Percentiles rank a stretch among this genome's conserved stretches.
Evolutionary conservation across 805 yeast species (phyloP).

Genomic region (Lachancea kluyveri): DNA sequence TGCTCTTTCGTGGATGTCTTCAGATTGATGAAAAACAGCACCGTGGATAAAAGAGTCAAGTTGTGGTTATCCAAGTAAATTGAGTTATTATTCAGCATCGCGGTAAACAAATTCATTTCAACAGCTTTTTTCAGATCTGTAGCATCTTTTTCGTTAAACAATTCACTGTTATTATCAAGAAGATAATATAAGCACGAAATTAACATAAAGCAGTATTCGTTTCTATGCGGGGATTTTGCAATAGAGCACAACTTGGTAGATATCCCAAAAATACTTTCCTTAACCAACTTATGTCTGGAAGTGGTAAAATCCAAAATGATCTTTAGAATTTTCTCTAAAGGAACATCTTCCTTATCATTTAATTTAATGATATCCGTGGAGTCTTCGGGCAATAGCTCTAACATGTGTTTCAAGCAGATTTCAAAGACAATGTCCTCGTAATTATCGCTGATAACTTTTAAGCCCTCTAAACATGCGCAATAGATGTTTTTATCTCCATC

Average conservation of each 20-base stretch:
- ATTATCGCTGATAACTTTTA: conserved; percentile 36
- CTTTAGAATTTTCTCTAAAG: conserved; percentile 32
- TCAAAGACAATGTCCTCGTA: conserved; percentile 40
- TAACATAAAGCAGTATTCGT: conserved; percentile 24
- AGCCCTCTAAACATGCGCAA: conserved; percentile 47
- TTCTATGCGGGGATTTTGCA: conserved; percentile 9
- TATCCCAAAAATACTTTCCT: conserved; percentile 24
- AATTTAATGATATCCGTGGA: conserved; percentile 25
- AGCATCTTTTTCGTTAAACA: conserved; percentile 14
- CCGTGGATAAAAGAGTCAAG: conserved; percentile 26
- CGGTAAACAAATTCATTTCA: conserved; percentile 15
- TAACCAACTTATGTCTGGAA: conserved; percentile 24
- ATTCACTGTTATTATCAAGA: conserved; percentile 18
- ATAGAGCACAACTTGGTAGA: conserved; percentile 13
- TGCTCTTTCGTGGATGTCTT: conserved; percentile 33
- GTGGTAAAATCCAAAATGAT: conserved; percentile 31
- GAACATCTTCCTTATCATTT: conserved; percentile 20
- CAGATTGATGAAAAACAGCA: conserved; percentile 31
- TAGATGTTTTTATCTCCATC: conserved; percentile 48
- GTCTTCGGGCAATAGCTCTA: conserved; percentile 46
- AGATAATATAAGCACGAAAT: conserved; percentile 24
- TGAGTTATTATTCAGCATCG: conserved; percentile 7
- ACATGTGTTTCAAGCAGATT: conserved; percentile 44
- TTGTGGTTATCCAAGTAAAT: conserved; percentile 22
- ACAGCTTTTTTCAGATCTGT: conserved; percentile 14